Evolutionary conservation across 1,284 basidiomycete species (phyloP).

Genomic region (Cryptococcus neoformans): DNA sequence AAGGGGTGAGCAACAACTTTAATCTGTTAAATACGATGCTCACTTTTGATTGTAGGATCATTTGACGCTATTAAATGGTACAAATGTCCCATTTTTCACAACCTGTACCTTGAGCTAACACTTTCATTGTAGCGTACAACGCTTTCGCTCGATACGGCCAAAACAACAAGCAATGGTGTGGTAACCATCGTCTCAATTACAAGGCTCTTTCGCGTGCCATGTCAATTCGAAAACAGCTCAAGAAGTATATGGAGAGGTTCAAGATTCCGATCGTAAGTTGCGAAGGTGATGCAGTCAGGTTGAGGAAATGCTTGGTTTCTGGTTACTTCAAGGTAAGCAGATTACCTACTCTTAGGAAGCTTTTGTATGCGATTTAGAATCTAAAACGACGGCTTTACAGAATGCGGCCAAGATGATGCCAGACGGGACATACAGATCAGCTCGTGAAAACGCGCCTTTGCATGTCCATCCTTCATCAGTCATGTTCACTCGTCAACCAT

Average conservation of each 20-base stretch:
- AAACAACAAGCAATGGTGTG: conserved; percentile 81
- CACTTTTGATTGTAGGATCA: conserved; percentile 60
- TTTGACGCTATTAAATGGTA: conserved; percentile 84
- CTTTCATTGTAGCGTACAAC: conserved; percentile 67
- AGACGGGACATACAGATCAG: conserved; percentile 83
- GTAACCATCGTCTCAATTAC: conserved; percentile 86
- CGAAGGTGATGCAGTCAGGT: conserved; percentile 71
- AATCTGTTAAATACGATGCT: conserved; percentile 51
- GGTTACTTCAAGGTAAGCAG: conserved; percentile 73
- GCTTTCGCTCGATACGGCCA: conserved; percentile 81
- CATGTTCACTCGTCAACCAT: conserved; percentile 85
- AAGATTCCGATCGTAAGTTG: conserved; percentile 73
- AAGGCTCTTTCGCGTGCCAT: conserved; percentile 87
- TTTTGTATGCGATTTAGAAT: not conserved
- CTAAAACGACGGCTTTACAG: conserved; percentile 11
- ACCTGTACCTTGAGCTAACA: not conserved
- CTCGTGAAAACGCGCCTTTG: conserved; percentile 74
- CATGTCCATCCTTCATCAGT: conserved; percentile 93
- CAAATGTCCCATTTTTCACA: conserved; percentile 11
- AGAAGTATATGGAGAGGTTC: conserved; percentile 89
- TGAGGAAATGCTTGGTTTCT: conserved; percentile 80
- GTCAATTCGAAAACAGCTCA: conserved; percentile 85
- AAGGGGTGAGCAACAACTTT: conserved; percentile 57
- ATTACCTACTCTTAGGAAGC: not conserved
- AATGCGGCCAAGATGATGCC: conserved; percentile 86